Percentiles rank a stretch among this genome's conserved stretches.
Conservation (phyloP, 306 rosid genomes). For the Benincasa hispida region DNA sequence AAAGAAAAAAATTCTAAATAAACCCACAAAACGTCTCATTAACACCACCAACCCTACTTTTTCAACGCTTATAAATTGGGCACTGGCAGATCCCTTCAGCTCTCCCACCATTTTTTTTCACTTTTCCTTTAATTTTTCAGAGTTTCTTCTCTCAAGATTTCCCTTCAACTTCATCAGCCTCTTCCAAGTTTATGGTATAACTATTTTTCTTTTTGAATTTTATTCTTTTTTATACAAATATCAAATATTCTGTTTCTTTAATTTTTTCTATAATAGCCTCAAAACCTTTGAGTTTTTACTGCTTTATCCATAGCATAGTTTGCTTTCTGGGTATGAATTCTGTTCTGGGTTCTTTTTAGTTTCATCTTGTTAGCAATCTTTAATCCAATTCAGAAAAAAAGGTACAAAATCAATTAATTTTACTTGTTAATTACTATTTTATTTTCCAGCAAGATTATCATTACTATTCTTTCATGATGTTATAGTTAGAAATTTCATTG, state of each 20-base stretch:
- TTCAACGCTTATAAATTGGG: not conserved
- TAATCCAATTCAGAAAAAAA: too few relatives aligned
- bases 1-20: not conserved
- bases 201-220: not conserved
- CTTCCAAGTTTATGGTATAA: not conserved
- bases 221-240: not conserved
- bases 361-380: not conserved
- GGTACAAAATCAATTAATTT: too few relatives aligned
- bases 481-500: too few relatives aligned
- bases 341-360: not conserved
- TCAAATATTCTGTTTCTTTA: not conserved
- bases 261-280: not conserved
- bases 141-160: not conserved
- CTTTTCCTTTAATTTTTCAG: not conserved
- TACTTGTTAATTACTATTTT: too few relatives aligned
- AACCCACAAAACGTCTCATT: not conserved
- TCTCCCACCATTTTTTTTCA: not conserved
- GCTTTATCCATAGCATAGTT: not conserved
- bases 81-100: not conserved
- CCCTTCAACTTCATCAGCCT: not conserved
- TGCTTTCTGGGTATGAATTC: not conserved
- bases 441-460: too few relatives aligned
- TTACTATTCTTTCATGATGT: too few relatives aligned
- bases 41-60: slow-evolving; percentile 2
- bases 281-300: not conserved